These are phyloP conservation scores for Stevia rebaudiana DNA, from an alignment of 140 eudicot genomes.

Conservation along the genomic window DNA sequence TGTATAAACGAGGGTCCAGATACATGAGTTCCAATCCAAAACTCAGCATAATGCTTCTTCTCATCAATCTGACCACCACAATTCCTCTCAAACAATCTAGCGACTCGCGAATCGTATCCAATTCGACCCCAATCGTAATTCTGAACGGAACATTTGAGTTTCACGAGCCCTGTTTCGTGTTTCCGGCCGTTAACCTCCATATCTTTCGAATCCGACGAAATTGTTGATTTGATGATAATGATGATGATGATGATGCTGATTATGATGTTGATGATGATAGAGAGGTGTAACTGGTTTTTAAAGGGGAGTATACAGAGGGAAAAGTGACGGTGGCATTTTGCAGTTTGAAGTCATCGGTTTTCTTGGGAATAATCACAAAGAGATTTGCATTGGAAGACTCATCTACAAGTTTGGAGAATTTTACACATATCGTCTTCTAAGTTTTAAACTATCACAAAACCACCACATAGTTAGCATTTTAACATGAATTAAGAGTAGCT, in stretches of 20 bases:
- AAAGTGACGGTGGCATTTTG: slow-evolving; percentile 33
- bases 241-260: not conserved
- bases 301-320: slow-evolving; percentile 37
- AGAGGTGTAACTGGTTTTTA: slow-evolving; percentile 20
- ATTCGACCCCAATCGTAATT: slow-evolving; percentile 79
- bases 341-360: slow-evolving; percentile 21
- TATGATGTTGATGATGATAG: not conserved
- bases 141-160: slow-evolving; percentile 63
- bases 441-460: not conserved
- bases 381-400: slow-evolving; percentile 28
- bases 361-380: slow-evolving; percentile 16
- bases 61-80: slow-evolving; percentile 36
- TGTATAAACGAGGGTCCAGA: slow-evolving; percentile 61
- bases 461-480: not conserved
- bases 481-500: not conserved
- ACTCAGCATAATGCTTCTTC: slow-evolving; percentile 64
- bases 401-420: slow-evolving; percentile 5
- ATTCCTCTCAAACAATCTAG: slow-evolving; percentile 37
- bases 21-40: slow-evolving; percentile 90
- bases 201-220: not conserved
- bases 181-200: slow-evolving; percentile 31
- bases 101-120: slow-evolving; percentile 53
- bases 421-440: not conserved
- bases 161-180: slow-evolving; percentile 21
- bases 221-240: not conserved